Evolutionary conservation across 257 asterid genomes (phyloP).

Genomic region (Solanum appendiculatum): DNA sequence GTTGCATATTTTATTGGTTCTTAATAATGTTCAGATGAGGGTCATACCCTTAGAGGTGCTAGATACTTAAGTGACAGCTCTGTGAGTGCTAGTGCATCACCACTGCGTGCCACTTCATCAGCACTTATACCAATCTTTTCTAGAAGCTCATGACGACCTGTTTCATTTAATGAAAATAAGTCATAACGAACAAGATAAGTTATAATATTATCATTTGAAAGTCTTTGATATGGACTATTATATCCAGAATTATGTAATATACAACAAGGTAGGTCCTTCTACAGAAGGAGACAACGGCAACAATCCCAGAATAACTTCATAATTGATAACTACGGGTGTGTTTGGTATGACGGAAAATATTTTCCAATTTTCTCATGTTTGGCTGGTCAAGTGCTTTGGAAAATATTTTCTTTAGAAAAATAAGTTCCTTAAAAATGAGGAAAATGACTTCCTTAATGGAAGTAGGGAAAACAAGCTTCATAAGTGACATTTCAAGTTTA

Average conservation of each 20-base stretch:
- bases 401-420: no score
- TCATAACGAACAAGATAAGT: not conserved
- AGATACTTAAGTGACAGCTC: slow-evolving; percentile 75
- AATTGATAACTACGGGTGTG: not conserved
- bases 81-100: slow-evolving; percentile 68
- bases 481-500: no score
- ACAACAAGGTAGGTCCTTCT: not conserved
- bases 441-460: no score
- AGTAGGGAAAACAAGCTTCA: no score
- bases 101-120: slow-evolving; percentile 68
- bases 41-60: slow-evolving; percentile 72
- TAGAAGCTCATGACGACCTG: slow-evolving; percentile 91
- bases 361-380: no score
- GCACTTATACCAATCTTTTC: slow-evolving; percentile 62
- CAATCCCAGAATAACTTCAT: not conserved
- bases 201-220: not conserved
- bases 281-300: not conserved
- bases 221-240: not conserved
- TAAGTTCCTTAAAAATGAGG: no score
- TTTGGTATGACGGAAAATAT: no score
- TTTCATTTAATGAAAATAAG: slow-evolving; percentile 4
- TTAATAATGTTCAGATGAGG: not conserved
- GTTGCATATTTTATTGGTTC: not conserved
- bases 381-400: no score
- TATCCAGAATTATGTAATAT: not conserved